These are phyloP conservation scores for Evansstolkia leycettana DNA, from an alignment of 495 filamentous ascomycete species.

Conservation along the genomic window DNA sequence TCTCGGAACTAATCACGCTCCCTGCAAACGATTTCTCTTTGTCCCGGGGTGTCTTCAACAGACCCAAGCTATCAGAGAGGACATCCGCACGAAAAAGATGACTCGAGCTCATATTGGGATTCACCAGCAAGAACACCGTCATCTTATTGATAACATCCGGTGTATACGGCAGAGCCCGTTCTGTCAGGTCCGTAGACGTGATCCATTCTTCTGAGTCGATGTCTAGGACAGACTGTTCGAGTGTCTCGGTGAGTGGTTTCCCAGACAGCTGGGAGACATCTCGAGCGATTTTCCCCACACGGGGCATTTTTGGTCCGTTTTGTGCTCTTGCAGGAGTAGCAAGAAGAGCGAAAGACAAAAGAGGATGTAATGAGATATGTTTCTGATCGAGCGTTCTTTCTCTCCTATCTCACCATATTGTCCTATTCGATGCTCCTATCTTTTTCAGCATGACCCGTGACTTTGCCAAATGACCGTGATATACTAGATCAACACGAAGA, in stretches of 20 bases:
- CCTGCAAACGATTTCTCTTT: constrained; percentile 11
- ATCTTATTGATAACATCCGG: constrained; percentile 47
- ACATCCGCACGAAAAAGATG: constrained; percentile 85
- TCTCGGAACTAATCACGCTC: neutral
- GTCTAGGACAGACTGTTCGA: constrained; percentile 10
- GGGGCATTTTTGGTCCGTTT: neutral
- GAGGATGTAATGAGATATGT: too few species aligned
- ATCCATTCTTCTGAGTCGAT: constrained; percentile 14
- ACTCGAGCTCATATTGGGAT: constrained; percentile 77
- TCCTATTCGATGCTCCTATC: too few species aligned
- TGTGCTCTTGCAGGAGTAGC: too few species aligned
- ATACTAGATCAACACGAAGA: too few species aligned
- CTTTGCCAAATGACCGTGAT: too few species aligned
- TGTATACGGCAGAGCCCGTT: constrained; percentile 32
- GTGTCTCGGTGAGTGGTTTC: constrained; percentile 18
- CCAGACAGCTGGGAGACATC: constrained; percentile 17
- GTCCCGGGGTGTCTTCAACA: constrained; percentile 19
- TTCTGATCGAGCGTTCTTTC: too few species aligned
- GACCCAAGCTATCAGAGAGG: constrained; percentile 39
- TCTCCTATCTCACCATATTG: too few species aligned
- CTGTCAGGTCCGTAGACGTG: constrained; percentile 21
- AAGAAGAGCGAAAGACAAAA: too few species aligned
- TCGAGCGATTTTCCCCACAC: constrained; percentile 6
- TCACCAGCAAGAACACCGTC: constrained; percentile 62
- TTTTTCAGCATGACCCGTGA: too few species aligned